phyloP scores from a whole-genome alignment of 441 rosid genomes.

The Erodium moschatum region DNA sequence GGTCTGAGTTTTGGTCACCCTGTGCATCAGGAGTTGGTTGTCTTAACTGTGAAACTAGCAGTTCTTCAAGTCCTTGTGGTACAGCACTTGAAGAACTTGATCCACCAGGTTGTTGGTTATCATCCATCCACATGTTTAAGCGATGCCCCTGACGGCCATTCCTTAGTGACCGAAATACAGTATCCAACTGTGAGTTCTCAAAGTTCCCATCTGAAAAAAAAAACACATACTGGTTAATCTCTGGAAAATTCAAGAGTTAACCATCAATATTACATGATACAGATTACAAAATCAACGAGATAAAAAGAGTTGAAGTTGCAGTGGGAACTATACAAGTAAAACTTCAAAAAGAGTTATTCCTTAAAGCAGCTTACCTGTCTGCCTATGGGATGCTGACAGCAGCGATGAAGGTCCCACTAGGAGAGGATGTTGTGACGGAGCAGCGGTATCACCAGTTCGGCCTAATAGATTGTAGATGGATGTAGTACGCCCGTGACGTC shows the following conservation, averaged over 20 bases:
- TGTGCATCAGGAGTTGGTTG: constrained; percentile 41
- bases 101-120: constrained; percentile 72
- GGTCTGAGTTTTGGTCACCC: not conserved
- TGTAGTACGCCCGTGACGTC: constrained; percentile 94
- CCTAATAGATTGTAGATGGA: constrained; percentile 94
- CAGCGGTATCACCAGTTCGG: constrained; percentile 55
- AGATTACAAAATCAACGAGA: constrained; percentile 7
- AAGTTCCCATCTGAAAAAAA: constrained; percentile 47
- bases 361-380: constrained; percentile 39
- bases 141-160: constrained; percentile 89
- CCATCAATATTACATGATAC: constrained; percentile 11
- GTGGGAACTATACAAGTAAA: not conserved
- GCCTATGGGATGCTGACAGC: constrained; percentile 40
- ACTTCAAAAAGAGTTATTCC: not conserved
- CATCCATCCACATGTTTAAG: constrained; percentile 88
- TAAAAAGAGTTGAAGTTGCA: not conserved
- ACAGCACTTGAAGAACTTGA: constrained; percentile 55
- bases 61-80: constrained; percentile 90
- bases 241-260: constrained; percentile 28
- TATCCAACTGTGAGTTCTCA: constrained; percentile 57
- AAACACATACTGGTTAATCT: constrained; percentile 37
- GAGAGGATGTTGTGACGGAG: constrained; percentile 83
- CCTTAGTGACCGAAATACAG: constrained; percentile 83
- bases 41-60: constrained; percentile 84
- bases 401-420: constrained; percentile 53